Evolutionary conservation across 1,284 basidiomycete genomes (phyloP), one percentile per base, ranked within the genome.

Genomic region (Naganishia albida): DNA sequence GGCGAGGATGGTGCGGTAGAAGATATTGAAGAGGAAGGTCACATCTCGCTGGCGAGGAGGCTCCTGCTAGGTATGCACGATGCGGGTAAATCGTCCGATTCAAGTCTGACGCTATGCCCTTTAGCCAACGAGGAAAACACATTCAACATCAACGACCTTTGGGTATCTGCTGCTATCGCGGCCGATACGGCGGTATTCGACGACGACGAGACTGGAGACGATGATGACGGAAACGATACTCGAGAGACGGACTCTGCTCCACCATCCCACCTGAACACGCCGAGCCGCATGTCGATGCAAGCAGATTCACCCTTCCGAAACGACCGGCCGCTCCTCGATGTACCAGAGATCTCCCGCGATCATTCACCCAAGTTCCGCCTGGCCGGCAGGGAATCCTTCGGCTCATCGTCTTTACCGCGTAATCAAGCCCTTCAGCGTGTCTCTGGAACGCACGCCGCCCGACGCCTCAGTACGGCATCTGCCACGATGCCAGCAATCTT

Each of bases 11-110:
- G 59, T 25, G 53, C 46, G 34, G 46, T 60, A 10, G 65, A 66
- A 25, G 68, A 69, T 39, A 67, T 68, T 1, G 71, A 68, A 0
- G 70, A 69, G 20, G 65, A 63, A 43, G 63, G 70, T 68, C 74
- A 74, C 23, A 68, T 79, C 20, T 90, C 89, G 72, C 91, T 98
- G 71, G 90, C 94, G 0, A 91, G 97, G 74, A 85, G 90, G 68
- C 77, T 95, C n/a, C 81, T 95, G 30, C 87, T 95, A 80, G 81
- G 78, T 79, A 46, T 62, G 77, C 70, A 16, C n/a, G n/a, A 54
- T 28, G n/a, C 4, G 18, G 28, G 12, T 46, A 12, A 3, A 16
- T 23, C 13, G 40, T n/a, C 20, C 3, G 39, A 25, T 28, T 25
- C 42, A 16, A 25, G 20, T 23, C 28, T 44, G 16, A 59, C 13